A percentile compares a stretch with the other conserved stretches of the same genome.
Conservation (phyloP, 352 stramenopile species). For the Phytophthora pistaciae region DNA sequence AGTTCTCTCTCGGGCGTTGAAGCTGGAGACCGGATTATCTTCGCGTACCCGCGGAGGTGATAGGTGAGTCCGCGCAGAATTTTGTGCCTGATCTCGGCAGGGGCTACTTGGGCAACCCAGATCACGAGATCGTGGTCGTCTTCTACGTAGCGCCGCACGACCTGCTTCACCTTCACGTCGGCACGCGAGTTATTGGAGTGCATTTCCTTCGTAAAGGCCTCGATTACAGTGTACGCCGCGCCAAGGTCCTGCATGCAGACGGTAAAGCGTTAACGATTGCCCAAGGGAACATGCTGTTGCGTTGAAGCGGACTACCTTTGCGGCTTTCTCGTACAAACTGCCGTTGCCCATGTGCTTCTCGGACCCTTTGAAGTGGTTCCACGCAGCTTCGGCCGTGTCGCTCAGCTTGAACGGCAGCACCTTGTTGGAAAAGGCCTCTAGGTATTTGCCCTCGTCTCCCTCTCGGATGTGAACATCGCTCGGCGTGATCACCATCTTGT, state of each 20-base stretch:
- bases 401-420: slow-evolving; percentile 30
- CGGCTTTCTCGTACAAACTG: slow-evolving; percentile 29
- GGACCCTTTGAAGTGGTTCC: slow-evolving; percentile 36
- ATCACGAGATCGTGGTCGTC: slow-evolving; percentile 33
- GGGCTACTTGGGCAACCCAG: slow-evolving; percentile 31
- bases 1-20: slow-evolving; percentile 10
- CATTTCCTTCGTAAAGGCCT: slow-evolving; percentile 31
- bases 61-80: slow-evolving; percentile 14
- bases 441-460: slow-evolving; percentile 13
- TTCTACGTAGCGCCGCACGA: slow-evolving; percentile 34
- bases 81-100: slow-evolving; percentile 32
- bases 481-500: slow-evolving; percentile 21
- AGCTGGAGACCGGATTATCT: slow-evolving; percentile 4
- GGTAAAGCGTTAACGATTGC: not conserved
- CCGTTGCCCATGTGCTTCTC: slow-evolving; percentile 40
- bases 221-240: slow-evolving; percentile 31
- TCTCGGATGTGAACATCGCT: slow-evolving; percentile 32
- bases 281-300: not conserved
- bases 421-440: slow-evolving; percentile 38
- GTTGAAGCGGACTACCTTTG: slow-evolving; percentile 16
- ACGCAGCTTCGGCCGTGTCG: slow-evolving; percentile 16
- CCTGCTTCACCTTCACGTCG: slow-evolving; percentile 30
- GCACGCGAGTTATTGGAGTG: slow-evolving; percentile 24
- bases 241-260: slow-evolving; percentile 23
- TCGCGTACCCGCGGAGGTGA: slow-evolving; percentile 7